phyloP scores from a whole-genome alignment of 1,284 basidiomycete species.

The Stygiomarasmius scandens region DNA sequence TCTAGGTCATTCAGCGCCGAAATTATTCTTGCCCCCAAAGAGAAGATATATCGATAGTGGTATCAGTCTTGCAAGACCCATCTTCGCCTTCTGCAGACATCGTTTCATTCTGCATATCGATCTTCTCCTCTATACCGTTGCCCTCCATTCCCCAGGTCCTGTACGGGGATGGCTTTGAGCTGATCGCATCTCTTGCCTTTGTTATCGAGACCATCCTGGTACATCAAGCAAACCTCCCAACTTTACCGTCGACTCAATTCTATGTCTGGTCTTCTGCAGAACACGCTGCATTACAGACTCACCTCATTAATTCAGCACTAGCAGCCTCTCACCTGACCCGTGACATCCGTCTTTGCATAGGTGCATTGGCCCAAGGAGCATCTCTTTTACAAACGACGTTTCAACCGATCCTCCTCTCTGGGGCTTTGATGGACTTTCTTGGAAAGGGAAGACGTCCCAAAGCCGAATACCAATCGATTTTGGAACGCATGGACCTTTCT shows the following conservation, averaged over 20 bases:
- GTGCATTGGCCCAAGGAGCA: constrained; percentile 48
- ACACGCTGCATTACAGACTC: constrained; percentile 39
- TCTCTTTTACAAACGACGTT: constrained; percentile 48
- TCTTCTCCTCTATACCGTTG: constrained; percentile 28
- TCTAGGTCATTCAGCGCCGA: constrained; percentile 41
- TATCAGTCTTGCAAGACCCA: constrained; percentile 46
- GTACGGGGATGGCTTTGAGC: constrained; percentile 29
- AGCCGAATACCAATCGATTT: constrained; percentile 38
- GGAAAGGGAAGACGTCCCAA: constrained; percentile 35
- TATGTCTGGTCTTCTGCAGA: constrained; percentile 48
- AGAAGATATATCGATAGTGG: constrained; percentile 46
- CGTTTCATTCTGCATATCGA: constrained; percentile 38
- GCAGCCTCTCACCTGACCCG: constrained; percentile 29
- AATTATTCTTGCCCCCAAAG: constrained; percentile 43
- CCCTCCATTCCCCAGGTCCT: constrained; percentile 21
- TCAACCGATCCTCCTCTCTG: constrained; percentile 48
- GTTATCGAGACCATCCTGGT: constrained; percentile 37
- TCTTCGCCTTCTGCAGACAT: constrained; percentile 33
- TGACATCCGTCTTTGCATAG: constrained; percentile 47
- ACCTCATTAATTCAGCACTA: constrained; percentile 45
- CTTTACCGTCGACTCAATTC: constrained; percentile 38
- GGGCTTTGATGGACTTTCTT: constrained; percentile 44
- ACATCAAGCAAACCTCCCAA: constrained; percentile 16
- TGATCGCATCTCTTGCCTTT: constrained; percentile 38
- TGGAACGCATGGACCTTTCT: constrained; percentile 41